Evolutionary conservation across 805 yeast genomes (phyloP), one percentile per base, ranked within the genome.

Genomic region (Saccharomycopsis vini): DNA sequence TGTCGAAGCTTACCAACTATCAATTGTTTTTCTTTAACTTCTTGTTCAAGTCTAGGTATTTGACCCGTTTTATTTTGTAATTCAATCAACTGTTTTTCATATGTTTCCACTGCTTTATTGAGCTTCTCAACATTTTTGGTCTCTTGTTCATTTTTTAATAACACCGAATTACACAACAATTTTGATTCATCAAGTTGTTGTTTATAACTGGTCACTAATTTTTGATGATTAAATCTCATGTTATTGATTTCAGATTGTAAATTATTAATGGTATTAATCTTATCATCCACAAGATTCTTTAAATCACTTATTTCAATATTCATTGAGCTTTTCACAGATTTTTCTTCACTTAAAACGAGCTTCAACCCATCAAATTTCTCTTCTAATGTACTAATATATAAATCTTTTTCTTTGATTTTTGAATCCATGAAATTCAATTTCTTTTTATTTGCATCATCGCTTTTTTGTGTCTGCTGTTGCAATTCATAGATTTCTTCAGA

Each of bases 1-100:
- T 90, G 97, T 42, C 97, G 75, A 40, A 92, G 71, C 58, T 90
- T 92, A 1, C 97, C 97, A 41, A 92, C 77, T 40, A 79, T 73
- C 28, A 89, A 64, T 46, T 79, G 86, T 61, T 86, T 88, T 49
- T 72, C 88, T 66, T 68, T 78, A 36, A 71, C 66, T 57, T 70
- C 88, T 42, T 60, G 64, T 56, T 71, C 83, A 41, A 69, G 67
- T 54, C 65, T 67, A 1, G 46, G 28, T 33, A 46, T n/a, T 58
- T 62, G 18, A 51, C 40, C 36, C 3, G 56, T 46, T n/a, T 30
- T 20, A 5, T 19, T 13, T 37, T 42, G 24, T 6, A 37, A 15
- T 21, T n/a, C 24, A 13, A 23, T n/a, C n/a, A 42, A 6, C 29
- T 32, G 35, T 21, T 36, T 29, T 2, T 15, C 10, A 23, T 39